Evolutionary conservation across 2,329 filamentous ascomycete species (phyloP), one percentile per base, ranked within the genome.

Genomic region (Eurotiales sp.): DNA sequence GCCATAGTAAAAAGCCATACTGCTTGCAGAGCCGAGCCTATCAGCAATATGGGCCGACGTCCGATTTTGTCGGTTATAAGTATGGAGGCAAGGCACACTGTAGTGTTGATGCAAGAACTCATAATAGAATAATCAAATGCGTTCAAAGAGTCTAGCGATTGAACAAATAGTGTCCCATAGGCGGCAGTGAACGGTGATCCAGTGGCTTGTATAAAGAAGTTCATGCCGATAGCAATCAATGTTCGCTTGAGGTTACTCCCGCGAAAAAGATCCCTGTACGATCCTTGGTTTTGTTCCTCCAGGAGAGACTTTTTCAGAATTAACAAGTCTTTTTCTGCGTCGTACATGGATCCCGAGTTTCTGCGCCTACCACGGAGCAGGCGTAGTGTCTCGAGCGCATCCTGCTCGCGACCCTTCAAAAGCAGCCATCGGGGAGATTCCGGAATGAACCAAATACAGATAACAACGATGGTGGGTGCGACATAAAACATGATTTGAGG

Each of bases 101-200:
- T 55, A 2, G 58, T 54, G 22, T 59, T 59, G 51, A 60, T 52
- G 54, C 57, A 57, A 53, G 36, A 51, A 25, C 52, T 55, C 69
- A 80, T 74, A 44, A 80, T 72, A 7, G 70, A 70, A 59, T 72
- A 79, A 41, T 73, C 68, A 61, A 80, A 80, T n/a, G 51, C 32
- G 10, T 53, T 53, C 40, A 53, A 22, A 23, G 51, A 53, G 36
- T 53, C 34, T 17, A 53, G 46, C 8, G 51, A 53, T 34, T 53
- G 51, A 1, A 53, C 45, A 27, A 49, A 53, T 14, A 53, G 21
- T 7, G 51, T 53, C 22, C 45, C 39, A 29, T 53, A 53, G 32
- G 51, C 51, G n/a, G 51, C 51, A n/a, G 51, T 53, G n/a, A 53
- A 53, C 2, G 51, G 51, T 2, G 51, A 53, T 2, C 51, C 51